Percentiles rank a stretch among this genome's conserved stretches.
These are phyloP conservation scores for Neofusicoccum kwambonambiense DNA, from an alignment of 2,329 filamentous ascomycete genomes.

Conservation along the genomic window DNA sequence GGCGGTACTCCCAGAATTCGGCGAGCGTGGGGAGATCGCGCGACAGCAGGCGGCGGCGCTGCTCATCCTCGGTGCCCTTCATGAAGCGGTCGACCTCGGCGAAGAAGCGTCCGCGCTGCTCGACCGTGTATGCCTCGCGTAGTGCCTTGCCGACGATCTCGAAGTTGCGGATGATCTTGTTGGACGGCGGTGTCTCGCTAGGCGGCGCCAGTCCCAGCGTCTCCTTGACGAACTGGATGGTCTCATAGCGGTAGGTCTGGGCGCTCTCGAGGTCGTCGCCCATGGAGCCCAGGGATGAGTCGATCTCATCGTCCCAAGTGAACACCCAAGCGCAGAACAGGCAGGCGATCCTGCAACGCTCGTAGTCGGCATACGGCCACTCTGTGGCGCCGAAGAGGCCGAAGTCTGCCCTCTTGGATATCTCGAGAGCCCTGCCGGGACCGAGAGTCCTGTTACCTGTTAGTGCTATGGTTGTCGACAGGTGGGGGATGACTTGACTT, in stretches of 20 bases:
- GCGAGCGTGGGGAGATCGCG: background rate
- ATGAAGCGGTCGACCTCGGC: slow-evolving; percentile 4
- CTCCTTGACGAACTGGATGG: slow-evolving; percentile 8
- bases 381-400: slow-evolving; percentile 8
- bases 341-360: slow-evolving; percentile 3
- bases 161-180: slow-evolving; percentile 15
- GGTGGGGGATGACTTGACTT: background rate
- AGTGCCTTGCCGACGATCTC: background rate
- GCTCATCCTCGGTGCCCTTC: slow-evolving; percentile 6
- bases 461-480: background rate
- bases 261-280: slow-evolving; percentile 9
- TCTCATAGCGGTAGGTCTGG: slow-evolving; percentile 7
- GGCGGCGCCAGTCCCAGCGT: background rate
- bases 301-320: slow-evolving; percentile 13
- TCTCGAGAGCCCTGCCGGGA: background rate
- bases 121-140: background rate
- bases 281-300: slow-evolving; percentile 4
- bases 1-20: slow-evolving; percentile 9
- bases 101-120: background rate
- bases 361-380: slow-evolving; percentile 8
- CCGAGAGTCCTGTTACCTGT: background rate
- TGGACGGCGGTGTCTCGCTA: background rate
- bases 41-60: background rate
- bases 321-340: slow-evolving; percentile 12
- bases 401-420: slow-evolving; percentile 10